These are phyloP conservation scores for Termitomyces sp. DNA, from an alignment of 768 basidiomycete genomes.

Conservation along the genomic window DNA sequence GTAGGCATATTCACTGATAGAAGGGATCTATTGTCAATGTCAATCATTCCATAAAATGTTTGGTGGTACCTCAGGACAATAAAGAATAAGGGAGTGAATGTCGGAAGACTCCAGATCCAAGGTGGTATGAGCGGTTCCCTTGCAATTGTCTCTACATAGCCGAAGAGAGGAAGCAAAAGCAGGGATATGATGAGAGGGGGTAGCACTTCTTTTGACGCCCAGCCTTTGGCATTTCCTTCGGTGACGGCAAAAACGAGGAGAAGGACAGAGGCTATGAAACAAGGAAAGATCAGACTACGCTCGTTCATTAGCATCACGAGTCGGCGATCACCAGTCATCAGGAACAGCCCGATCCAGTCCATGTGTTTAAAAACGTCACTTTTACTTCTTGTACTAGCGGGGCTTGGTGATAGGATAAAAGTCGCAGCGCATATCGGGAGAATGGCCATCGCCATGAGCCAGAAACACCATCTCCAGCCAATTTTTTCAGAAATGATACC, in stretches of 20 bases:
- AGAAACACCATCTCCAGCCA: slow-evolving; percentile 46
- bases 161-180: slow-evolving; percentile 33
- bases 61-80: background rate
- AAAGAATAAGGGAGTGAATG: slow-evolving; percentile 33
- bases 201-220: slow-evolving; percentile 37
- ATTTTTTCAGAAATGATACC: slow-evolving; percentile 32
- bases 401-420: slow-evolving; percentile 20
- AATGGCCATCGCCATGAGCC: slow-evolving; percentile 34
- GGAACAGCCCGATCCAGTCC: slow-evolving; percentile 16
- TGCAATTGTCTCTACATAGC: slow-evolving; percentile 10
- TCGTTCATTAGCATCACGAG: slow-evolving; percentile 8
- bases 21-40: slow-evolving; percentile 5
- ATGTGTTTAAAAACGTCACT: slow-evolving; percentile 6
- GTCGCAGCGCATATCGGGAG: slow-evolving; percentile 25
- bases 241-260: slow-evolving; percentile 34
- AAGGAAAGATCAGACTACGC: background rate
- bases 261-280: slow-evolving; percentile 18
- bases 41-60: background rate
- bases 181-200: slow-evolving; percentile 39
- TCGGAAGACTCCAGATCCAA: slow-evolving; percentile 32
- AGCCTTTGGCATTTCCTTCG: slow-evolving; percentile 40
- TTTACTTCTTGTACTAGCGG: slow-evolving; percentile 17
- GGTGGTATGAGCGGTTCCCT: slow-evolving; percentile 30
- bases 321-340: slow-evolving; percentile 20
- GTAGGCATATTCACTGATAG: slow-evolving; percentile 31